These are phyloP conservation scores for Metarhizium album DNA, from an alignment of 2,329 filamentous ascomycete species.

Conservation along the genomic window DNA sequence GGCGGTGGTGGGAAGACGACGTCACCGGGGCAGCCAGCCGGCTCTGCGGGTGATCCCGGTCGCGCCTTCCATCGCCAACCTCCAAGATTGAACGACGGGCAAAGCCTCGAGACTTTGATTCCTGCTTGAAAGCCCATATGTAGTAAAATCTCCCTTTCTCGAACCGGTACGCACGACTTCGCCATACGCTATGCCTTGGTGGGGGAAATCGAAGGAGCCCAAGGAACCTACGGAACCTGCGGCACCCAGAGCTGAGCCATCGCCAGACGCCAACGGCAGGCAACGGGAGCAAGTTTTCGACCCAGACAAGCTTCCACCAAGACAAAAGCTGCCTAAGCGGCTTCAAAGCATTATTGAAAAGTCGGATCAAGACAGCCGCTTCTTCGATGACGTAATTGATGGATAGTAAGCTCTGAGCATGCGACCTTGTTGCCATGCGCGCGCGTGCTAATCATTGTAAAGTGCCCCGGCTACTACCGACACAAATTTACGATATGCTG, in stretches of 20 bases:
- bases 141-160: background rate
- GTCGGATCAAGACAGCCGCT: constrained; percentile 54
- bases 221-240: constrained; percentile 23
- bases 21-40: background rate
- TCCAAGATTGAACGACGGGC: background rate
- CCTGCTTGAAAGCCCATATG: background rate
- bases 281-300: constrained; percentile 25
- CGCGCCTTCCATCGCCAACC: background rate
- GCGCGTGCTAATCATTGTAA: constrained; percentile 9
- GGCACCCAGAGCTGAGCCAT: constrained; percentile 13
- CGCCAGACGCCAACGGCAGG: constrained; percentile 6
- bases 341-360: constrained; percentile 49
- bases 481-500: constrained; percentile 78
- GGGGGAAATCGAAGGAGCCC: constrained; percentile 27
- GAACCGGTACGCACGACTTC: background rate
- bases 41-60: background rate
- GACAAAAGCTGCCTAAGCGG: constrained; percentile 40
- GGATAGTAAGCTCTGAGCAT: constrained; percentile 53
- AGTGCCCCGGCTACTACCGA: constrained; percentile 65
- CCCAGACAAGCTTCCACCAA: constrained; percentile 34
- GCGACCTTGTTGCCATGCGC: constrained; percentile 4
- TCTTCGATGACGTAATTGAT: constrained; percentile 67
- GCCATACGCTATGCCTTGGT: constrained; percentile 28
- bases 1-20: background rate
- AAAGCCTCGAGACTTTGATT: background rate